phyloP scores from a whole-genome alignment of 1,284 basidiomycete genomes.

The Cutaneotrichosporon sp. region DNA sequence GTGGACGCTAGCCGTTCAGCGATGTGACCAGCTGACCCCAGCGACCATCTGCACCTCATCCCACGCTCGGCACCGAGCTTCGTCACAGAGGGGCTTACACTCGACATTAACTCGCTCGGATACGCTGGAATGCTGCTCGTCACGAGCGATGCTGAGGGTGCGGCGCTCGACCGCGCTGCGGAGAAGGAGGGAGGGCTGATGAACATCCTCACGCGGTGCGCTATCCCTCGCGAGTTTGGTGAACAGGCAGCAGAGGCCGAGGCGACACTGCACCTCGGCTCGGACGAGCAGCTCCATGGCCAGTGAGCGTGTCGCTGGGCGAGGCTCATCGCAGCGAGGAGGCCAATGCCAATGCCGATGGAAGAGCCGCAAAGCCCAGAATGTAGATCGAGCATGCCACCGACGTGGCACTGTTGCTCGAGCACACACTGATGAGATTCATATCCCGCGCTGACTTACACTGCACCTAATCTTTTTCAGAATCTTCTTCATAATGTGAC shows the following conservation, averaged over 20 bases:
- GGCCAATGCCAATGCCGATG: not conserved
- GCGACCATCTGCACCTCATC: conserved; percentile 75
- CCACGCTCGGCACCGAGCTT: conserved; percentile 60
- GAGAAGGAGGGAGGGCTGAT: conserved; percentile 37
- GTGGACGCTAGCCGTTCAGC: too few species aligned
- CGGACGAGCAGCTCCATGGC: conserved; percentile 8
- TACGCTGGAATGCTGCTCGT: conserved; percentile 82
- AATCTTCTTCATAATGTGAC: not conserved
- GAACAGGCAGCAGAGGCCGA: conserved; percentile 43
- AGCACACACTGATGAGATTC: not conserved
- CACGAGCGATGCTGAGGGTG: conserved; percentile 73
- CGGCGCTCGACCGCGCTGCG: conserved; percentile 57
- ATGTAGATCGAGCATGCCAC: conserved; percentile 4
- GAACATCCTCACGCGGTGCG: conserved; percentile 42
- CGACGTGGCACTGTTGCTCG: too few species aligned
- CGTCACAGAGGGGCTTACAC: conserved; percentile 32
- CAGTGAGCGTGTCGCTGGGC: not conserved
- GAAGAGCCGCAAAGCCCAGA: not conserved
- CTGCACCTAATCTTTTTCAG: not conserved
- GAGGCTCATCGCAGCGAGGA: conserved; percentile 6
- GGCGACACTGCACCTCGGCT: conserved; percentile 28
- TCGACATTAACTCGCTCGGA: conserved; percentile 79
- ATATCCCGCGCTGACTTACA: not conserved
- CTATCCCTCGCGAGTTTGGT: conserved; percentile 44
- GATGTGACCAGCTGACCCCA: conserved; percentile 22